Evolutionary conservation across 257 asterid genomes (phyloP).

Genomic region (Knoxia roxburghii): DNA sequence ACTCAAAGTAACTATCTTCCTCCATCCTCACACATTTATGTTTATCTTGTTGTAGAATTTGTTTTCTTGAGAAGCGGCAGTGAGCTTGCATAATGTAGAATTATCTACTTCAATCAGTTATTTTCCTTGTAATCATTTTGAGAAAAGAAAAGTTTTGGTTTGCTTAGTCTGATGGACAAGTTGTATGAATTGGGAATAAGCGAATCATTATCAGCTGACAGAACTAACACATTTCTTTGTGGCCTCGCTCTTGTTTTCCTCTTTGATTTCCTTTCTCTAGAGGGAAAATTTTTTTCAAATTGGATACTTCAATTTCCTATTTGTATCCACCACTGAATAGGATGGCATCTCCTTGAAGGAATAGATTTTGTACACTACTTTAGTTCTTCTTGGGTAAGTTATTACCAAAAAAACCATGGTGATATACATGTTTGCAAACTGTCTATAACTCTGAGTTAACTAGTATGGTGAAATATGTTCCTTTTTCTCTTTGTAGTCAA

Average conservation of each 20-base stretch:
- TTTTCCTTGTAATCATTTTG: not conserved
- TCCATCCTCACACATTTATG: not conserved
- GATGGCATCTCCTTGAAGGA: not conserved
- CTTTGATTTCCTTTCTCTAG: not conserved
- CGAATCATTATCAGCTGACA: not conserved
- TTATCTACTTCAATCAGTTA: not conserved
- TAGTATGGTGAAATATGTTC: not conserved
- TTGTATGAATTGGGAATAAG: not conserved
- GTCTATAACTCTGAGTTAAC: not conserved
- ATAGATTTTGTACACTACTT: not conserved
- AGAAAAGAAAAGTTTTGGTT: not conserved
- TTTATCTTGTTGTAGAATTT: not conserved
- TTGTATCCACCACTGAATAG: not conserved
- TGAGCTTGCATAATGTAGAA: not conserved
- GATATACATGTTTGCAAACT: not conserved
- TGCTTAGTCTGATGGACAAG: not conserved
- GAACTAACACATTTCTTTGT: not conserved
- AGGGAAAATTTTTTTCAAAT: not conserved
- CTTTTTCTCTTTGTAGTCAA: not conserved
- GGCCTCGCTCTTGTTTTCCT: not conserved
- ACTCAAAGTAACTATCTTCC: slow-evolving; percentile 3
- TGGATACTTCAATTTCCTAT: not conserved
- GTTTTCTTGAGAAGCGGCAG: not conserved
- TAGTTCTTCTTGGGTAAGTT: not conserved
- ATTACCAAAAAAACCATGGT: not conserved